These are phyloP conservation scores for Colletotrichum spinosum DNA, from an alignment of 2,329 filamentous ascomycete genomes.

Conservation along the genomic window DNA sequence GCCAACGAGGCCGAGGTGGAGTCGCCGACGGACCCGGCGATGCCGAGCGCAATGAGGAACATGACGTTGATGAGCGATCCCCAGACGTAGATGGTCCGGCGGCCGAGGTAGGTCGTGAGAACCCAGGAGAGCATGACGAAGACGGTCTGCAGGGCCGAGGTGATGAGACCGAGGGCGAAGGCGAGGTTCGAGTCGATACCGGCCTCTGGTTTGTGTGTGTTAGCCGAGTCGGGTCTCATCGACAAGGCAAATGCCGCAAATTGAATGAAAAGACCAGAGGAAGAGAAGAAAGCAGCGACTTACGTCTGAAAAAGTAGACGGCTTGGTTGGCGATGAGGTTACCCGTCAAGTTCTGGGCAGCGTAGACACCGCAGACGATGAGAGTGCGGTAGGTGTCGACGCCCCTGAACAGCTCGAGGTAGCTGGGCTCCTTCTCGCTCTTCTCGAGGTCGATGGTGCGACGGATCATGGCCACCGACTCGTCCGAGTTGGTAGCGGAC, in stretches of 20 bases:
- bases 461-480: slow-evolving; percentile 45
- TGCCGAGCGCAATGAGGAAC: slow-evolving; percentile 68
- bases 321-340: slow-evolving; percentile 74
- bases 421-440: slow-evolving; percentile 57
- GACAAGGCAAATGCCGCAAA: neutral
- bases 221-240: slow-evolving; percentile 24
- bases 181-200: slow-evolving; percentile 65
- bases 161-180: slow-evolving; percentile 73
- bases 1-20: slow-evolving; percentile 59
- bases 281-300: slow-evolving; percentile 41
- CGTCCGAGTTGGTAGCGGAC: slow-evolving; percentile 38
- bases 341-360: slow-evolving; percentile 70
- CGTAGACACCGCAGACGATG: slow-evolving; percentile 68
- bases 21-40: slow-evolving; percentile 61
- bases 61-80: slow-evolving; percentile 65
- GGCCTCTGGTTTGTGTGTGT: slow-evolving; percentile 60
- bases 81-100: slow-evolving; percentile 73
- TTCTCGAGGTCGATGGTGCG: slow-evolving; percentile 67
- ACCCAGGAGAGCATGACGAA: slow-evolving; percentile 76
- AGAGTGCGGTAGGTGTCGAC: slow-evolving; percentile 65
- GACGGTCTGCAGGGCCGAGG: slow-evolving; percentile 70
- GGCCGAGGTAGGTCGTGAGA: slow-evolving; percentile 72
- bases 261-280: too few species aligned
- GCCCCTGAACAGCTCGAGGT: slow-evolving; percentile 65
- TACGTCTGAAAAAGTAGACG: slow-evolving; percentile 69